phyloP scores from a whole-genome alignment of 805 yeast species.

The Peterozyma xylosa region DNA sequence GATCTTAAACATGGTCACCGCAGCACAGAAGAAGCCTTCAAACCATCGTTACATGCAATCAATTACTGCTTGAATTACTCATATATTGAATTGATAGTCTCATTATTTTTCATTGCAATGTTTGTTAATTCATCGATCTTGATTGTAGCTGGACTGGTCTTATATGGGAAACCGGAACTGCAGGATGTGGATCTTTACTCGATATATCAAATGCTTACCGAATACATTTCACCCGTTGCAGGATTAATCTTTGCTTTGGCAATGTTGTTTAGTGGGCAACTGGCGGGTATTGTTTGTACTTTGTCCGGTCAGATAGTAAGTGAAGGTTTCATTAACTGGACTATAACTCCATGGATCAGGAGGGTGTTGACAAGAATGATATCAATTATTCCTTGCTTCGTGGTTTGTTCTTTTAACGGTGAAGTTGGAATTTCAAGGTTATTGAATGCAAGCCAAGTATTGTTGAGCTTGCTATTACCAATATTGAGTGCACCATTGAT shows the following conservation, averaged over 20 bases:
- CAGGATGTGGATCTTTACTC: constrained; percentile 79
- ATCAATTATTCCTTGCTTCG: constrained; percentile 78
- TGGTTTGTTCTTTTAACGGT: constrained; percentile 67
- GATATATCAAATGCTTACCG: constrained; percentile 62
- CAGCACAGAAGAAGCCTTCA: constrained; percentile 28
- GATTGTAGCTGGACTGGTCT: constrained; percentile 86
- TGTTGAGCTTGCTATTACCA: constrained; percentile 72
- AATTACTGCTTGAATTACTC: constrained; percentile 74
- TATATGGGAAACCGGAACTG: constrained; percentile 54
- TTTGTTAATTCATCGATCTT: constrained; percentile 87
- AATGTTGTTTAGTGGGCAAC: constrained; percentile 83
- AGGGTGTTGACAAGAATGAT: constrained; percentile 74
- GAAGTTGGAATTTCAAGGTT: constrained; percentile 73
- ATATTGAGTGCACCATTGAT: constrained; percentile 85
- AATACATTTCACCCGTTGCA: constrained; percentile 75
- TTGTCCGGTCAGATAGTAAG: constrained; percentile 91
- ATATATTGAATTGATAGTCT: constrained; percentile 73
- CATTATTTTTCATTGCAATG: constrained; percentile 81
- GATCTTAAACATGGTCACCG: constrained; percentile 65
- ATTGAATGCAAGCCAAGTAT: constrained; percentile 78
- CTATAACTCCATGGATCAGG: constrained; percentile 74
- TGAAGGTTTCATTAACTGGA: constrained; percentile 81
- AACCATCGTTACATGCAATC: constrained; percentile 77
- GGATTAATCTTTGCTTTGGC: constrained; percentile 88
- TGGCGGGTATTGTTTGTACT: constrained; percentile 92